Conservation (phyloP, 768 basidiomycete species). For the Exidia glandulosa region DNA sequence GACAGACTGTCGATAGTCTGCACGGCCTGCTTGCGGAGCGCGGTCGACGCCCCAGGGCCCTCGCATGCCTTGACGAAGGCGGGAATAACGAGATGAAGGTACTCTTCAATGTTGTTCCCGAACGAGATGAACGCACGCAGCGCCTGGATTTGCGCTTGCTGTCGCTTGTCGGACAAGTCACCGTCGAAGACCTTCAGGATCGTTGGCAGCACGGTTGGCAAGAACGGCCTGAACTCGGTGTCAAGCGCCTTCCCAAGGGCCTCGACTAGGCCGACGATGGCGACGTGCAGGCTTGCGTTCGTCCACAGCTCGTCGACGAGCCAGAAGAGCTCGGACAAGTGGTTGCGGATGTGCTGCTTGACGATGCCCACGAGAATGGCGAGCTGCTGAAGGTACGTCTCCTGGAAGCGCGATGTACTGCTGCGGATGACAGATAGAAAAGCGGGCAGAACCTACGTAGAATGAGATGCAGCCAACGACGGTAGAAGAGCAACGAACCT, state of each 20-base stretch:
- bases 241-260: constrained; percentile 88
- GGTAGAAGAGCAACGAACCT: constrained; percentile 15
- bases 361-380: constrained; percentile 93
- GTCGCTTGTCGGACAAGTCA: constrained; percentile 66
- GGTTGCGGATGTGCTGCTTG: constrained; percentile 93
- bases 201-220: constrained; percentile 81
- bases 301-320: constrained; percentile 91
- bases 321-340: constrained; percentile 72
- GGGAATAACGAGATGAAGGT: constrained; percentile 91
- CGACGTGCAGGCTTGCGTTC: constrained; percentile 68
- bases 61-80: constrained; percentile 90
- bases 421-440: constrained; percentile 81
- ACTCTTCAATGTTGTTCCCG: constrained; percentile 94
- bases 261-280: constrained; percentile 87
- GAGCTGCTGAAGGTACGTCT: constrained; percentile 90
- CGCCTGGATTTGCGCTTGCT: constrained; percentile 74
- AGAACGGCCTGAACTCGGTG: constrained; percentile 93
- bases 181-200: constrained; percentile 86
- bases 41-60: constrained; percentile 56
- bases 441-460: constrained; percentile 69
- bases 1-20: constrained; percentile 86
- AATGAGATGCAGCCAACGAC: background rate
- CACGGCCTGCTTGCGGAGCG: constrained; percentile 79
- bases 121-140: constrained; percentile 93
- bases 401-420: constrained; percentile 73